Evolutionary conservation across 2,329 filamentous ascomycete species (phyloP).

Genomic region (Penicillium corylophilum): DNA sequence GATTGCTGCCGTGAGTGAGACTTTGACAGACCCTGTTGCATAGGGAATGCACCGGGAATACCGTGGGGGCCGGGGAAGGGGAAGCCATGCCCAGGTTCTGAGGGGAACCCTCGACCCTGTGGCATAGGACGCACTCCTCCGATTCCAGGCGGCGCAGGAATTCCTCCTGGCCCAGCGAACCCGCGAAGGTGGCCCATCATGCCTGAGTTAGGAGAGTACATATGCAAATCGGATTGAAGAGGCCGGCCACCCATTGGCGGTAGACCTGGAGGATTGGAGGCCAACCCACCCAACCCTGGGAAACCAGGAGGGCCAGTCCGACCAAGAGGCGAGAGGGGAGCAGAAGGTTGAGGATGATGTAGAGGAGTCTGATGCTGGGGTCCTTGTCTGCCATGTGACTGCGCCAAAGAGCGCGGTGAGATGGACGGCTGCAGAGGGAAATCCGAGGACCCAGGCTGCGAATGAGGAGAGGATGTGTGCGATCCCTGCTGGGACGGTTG

Average conservation of each 20-base stretch:
- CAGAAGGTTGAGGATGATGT: conserved; percentile 59
- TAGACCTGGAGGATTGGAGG: conserved; percentile 56
- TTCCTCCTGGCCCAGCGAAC: conserved; percentile 54
- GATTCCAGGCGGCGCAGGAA: conserved; percentile 57
- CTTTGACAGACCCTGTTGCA: conserved; percentile 45
- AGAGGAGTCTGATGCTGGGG: conserved; percentile 51
- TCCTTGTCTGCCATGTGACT: conserved; percentile 64
- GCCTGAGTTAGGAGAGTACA: conserved; percentile 54
- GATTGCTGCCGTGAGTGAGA: conserved; percentile 76
- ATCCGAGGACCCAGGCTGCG: conserved; percentile 47
- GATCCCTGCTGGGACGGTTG: conserved; percentile 78
- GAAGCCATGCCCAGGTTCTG: conserved; percentile 47
- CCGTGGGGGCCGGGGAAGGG: conserved; percentile 46
- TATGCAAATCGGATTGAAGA: conserved; percentile 53
- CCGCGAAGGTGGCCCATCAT: conserved; percentile 57
- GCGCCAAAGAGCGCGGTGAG: conserved; percentile 61
- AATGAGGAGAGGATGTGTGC: conserved; percentile 64
- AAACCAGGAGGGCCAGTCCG: conserved; percentile 56
- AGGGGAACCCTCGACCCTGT: conserved; percentile 55
- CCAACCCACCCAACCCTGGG: conserved; percentile 52
- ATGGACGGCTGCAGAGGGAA: conserved; percentile 62
- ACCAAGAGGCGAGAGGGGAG: conserved; percentile 65
- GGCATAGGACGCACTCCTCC: conserved; percentile 60
- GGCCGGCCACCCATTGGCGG: conserved; percentile 51
- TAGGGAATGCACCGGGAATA: conserved; percentile 35